Conservation (phyloP, 495 filamentous ascomycete genomes). For the Immersiella caudata region DNA sequence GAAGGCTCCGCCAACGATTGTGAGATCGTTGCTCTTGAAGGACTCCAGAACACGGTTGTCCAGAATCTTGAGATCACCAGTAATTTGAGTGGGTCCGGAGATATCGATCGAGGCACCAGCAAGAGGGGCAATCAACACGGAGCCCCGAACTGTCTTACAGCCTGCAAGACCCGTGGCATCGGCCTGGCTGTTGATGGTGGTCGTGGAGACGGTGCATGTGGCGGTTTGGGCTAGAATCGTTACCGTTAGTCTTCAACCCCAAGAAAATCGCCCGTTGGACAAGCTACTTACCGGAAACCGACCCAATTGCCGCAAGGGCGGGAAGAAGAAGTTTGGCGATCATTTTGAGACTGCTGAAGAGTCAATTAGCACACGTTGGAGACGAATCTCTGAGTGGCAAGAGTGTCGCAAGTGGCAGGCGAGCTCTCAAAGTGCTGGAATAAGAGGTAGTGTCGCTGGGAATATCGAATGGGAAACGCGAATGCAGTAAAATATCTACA, state of each 20-base stretch:
- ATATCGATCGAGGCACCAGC: slow-evolving; percentile 57
- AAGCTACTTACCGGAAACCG: slow-evolving; percentile 64
- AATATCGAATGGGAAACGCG: slow-evolving; percentile 24
- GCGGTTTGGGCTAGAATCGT: slow-evolving; percentile 48
- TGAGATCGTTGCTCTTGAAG: slow-evolving; percentile 54
- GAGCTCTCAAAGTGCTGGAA: background rate
- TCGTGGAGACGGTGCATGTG: slow-evolving; percentile 41
- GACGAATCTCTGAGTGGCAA: background rate
- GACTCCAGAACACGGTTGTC: slow-evolving; percentile 53
- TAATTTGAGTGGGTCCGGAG: slow-evolving; percentile 62
- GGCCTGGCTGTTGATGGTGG: slow-evolving; percentile 66
- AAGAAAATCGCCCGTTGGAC: background rate
- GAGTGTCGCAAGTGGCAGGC: slow-evolving; percentile 1
- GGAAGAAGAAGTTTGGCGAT: slow-evolving; percentile 72
- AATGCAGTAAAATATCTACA: slow-evolving; percentile 31
- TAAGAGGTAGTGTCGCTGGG: slow-evolving; percentile 19
- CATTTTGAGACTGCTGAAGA: slow-evolving; percentile 60
- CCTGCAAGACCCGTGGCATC: slow-evolving; percentile 69
- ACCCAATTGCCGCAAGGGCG: slow-evolving; percentile 69
- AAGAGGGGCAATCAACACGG: slow-evolving; percentile 62
- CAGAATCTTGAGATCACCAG: slow-evolving; percentile 64
- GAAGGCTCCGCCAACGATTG: slow-evolving; percentile 64
- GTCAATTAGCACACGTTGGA: slow-evolving; percentile 33
- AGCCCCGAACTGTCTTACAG: slow-evolving; percentile 72
- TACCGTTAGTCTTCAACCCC: slow-evolving; percentile 16